These are phyloP conservation scores for Zygosaccharomyces gambellarensis DNA, from an alignment of 805 yeast species.

Conservation along the genomic window DNA sequence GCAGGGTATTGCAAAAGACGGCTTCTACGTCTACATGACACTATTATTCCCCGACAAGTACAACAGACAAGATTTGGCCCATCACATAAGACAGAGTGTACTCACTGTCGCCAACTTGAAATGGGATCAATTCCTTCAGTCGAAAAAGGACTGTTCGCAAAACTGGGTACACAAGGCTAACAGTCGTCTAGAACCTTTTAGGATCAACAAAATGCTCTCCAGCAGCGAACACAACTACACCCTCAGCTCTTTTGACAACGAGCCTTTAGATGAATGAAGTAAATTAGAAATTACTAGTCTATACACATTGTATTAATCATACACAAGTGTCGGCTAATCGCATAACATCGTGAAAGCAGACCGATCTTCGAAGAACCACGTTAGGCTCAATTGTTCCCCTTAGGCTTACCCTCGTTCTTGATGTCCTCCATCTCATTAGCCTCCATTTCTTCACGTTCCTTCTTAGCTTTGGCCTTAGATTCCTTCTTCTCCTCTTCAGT, in stretches of 20 bases:
- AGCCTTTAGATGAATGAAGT: not conserved
- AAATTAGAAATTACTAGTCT: not conserved
- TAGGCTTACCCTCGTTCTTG: conserved; percentile 23
- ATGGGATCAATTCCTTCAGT: conserved; percentile 20
- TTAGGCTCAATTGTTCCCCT: conserved; percentile 5
- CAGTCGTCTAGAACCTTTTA: conserved; percentile 9
- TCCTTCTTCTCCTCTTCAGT: conserved; percentile 32
- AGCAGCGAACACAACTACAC: conserved; percentile 12
- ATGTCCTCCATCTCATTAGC: conserved; percentile 32
- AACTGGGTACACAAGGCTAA: conserved; percentile 25
- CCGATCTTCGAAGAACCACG: not conserved
- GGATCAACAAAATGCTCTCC: conserved; percentile 14
- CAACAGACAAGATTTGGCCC: conserved; percentile 14
- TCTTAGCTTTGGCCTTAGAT: conserved; percentile 29
- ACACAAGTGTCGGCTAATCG: not conserved
- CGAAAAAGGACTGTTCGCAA: conserved; percentile 5
- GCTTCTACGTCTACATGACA: conserved; percentile 26
- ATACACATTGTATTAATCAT: not conserved
- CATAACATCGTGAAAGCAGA: not conserved
- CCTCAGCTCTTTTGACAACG: not conserved
- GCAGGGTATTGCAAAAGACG: conserved; percentile 30
- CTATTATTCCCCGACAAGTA: conserved; percentile 20
- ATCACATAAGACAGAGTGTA: conserved; percentile 19
- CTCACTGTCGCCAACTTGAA: conserved; percentile 17
- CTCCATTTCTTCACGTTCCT: conserved; percentile 31